Evolutionary conservation across 352 stramenopile species (phyloP), one percentile per base, ranked within the genome.

Genomic region (Pythium dissimile): DNA sequence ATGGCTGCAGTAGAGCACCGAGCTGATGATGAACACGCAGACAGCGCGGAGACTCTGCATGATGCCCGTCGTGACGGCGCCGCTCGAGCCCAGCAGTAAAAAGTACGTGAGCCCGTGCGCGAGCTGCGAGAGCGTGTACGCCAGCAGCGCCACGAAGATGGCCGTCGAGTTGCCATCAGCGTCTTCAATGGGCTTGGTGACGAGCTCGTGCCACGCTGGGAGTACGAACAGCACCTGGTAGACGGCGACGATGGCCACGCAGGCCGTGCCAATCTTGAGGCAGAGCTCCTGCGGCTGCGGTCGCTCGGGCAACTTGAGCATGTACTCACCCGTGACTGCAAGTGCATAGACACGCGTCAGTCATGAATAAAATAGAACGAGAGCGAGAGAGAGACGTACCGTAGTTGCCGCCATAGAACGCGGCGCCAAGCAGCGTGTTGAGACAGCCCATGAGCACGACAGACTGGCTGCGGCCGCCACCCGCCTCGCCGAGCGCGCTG

Each of bases 1-100:
- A 47, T 84, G 72, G 59, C 70, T 79, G 72, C 85, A 94, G 64
- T 89, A 94, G 34, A 94, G 63, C 54, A 92, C 47, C 43, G 85
- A 94, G 56, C 82, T 92, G 66, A 94, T 78, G 21, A 66, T 62
- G 54, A 94, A 94, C 20, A 94, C 85, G 53, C 85, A 92, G 47
- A 94, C 85, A 12, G 85, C 85, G 35, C 85, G 85, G 50, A 94
- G 72, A 39, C 82, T 92, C 72, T 94, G 85, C 81, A 94, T 92
- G 64, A 94, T 92, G 23, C 82, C 85, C 1, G 85, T 92, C 3
- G 84, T 94, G 37, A 94, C 82, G 5, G 84, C 84, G 23, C 84
- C 84, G 46, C 82, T 90, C 3, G 82, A 85, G 50, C 76, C 79
- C 15, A 94, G 71, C 67, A 94, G 78, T 59, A 92, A 72, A 39